Base-by-base conservation (phyloP, 768 basidiomycete genomes). In the Auricularia cornea region DNA sequence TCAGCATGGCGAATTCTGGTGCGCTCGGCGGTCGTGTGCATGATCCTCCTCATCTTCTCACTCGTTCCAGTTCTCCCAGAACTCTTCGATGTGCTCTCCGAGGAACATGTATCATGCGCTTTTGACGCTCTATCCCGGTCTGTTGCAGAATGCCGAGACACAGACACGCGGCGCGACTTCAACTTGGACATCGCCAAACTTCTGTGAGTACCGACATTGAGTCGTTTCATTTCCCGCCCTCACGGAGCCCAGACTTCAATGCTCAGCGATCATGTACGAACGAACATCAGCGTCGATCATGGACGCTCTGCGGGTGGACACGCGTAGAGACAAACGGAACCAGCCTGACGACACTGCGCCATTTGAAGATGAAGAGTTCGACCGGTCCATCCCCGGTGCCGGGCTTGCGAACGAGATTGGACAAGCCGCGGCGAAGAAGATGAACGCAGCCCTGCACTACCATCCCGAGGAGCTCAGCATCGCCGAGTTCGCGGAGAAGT, bases 201-300 rank as follows among this genome's bases (percentile, higher is more conserved):
- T 20, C 59, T 35, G 20, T 28, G 16, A 1, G 30, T 30, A 10
- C 10, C 54, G 18, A 11, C 35, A 10, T 38, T 38, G 10, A 14
- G 35, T 14, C 10, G 10, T 8, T 14, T 38, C 8, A n/a, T n/a
- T 38, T 57, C 54, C 6, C 28, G 35, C 35, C 10, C 28, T n/a
- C 10, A 38, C 16, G 8, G 16, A 8, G 8, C 8, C 35, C 35
- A 64, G 65, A 23, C 59, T 69, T 23, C 68, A 69, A 60, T 69
- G 68, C 41, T 60, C 68, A 8, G 68, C 68, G 5, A 57, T 69
- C 20, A 69, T 67, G 65, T 69, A 69, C 44, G 68, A 69, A 40
- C 67, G 68, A 8, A 68, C 68, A 1, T 67, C 67, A 1, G 56
- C 59, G 16, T 61, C 66, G n/a, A 59, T 67, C 35, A 14, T 10